Evolutionary conservation across 2,329 filamentous ascomycete genomes (phyloP), one percentile per base, ranked within the genome.

Genomic region (Colletotrichum sp.): DNA sequence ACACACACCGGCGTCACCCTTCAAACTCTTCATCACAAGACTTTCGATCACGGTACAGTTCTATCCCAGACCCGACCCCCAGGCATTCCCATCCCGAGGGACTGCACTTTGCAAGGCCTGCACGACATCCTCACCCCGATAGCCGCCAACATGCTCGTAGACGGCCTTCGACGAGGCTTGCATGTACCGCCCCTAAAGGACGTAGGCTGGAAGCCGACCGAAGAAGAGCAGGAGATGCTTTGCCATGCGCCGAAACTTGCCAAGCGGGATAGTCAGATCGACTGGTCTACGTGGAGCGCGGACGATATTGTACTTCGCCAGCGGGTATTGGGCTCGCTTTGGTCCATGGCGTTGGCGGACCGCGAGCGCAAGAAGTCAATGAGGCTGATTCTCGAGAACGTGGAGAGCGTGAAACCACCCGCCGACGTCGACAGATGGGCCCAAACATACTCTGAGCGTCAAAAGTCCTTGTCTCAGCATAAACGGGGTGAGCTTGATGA

Each of bases 31-130:
- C 92, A 98, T 83, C 89, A 92, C 3, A 85, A 87, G 18, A 85
- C 89, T 63, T 98, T 99, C 82, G 97, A 99, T 83, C 91, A 92
- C 76, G 97, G 97, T 32, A 84, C 87, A 4, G 90, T 98, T 12
- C 88, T 99, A 30, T 89, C 91, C 18, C 96, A 98, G 84, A 93
- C 92, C 0, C 88, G 90, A 0, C 73, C 81, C 0, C 92, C 92
- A 0, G 92, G 91, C 3, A 87, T 95, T 36, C 85, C 85, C 26
- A 85, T 91, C 32, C 86, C 87, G 0, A 79, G 83, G 0, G 80
- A 81, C 26, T 88, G 86, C 75, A 91, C 89, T 0, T 86, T 87
- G 4, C 76, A 81, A n/a, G 79, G 83, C 21, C 81, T 89, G 3
- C 82, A 79, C 2, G 82, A 87, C 6, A 82, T 90, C 7, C 87